Evolutionary conservation across 1,284 basidiomycete genomes (phyloP).

Genomic region (Leccinum griseonigrum): DNA sequence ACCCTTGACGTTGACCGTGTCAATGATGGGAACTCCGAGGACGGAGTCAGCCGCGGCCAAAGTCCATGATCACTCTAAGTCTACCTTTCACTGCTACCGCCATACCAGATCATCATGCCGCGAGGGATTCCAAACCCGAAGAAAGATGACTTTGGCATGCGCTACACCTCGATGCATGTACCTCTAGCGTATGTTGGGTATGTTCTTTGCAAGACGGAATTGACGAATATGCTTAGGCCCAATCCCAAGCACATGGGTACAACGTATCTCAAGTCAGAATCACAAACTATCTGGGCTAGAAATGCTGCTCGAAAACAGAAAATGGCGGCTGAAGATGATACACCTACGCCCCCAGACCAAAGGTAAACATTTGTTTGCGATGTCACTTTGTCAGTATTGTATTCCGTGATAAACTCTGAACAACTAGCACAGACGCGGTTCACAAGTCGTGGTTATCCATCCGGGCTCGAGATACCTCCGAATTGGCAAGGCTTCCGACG

Average conservation of each 20-base stretch:
- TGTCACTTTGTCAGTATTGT: slow-evolving; percentile 5
- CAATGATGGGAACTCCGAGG: too few relatives aligned
- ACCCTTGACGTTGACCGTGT: too few relatives aligned
- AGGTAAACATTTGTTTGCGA: slow-evolving; percentile 35
- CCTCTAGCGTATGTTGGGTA: slow-evolving; percentile 59
- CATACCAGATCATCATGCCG: slow-evolving; percentile 50
- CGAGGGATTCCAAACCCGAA: slow-evolving; percentile 76
- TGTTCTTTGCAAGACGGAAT: slow-evolving; percentile 6
- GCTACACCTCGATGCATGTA: slow-evolving; percentile 77
- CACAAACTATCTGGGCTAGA: slow-evolving; percentile 68
- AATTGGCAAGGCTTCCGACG: slow-evolving; percentile 89
- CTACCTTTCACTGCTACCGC: neutral
- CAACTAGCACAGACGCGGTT: slow-evolving; percentile 56
- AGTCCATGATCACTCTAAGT: neutral
- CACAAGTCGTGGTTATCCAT: slow-evolving; percentile 87
- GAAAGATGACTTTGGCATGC: slow-evolving; percentile 74
- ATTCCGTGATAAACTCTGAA: slow-evolving; percentile 21
- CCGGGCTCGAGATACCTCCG: slow-evolving; percentile 87
- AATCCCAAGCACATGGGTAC: slow-evolving; percentile 78
- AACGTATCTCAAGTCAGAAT: slow-evolving; percentile 68
- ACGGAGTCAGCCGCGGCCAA: neutral
- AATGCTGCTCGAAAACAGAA: slow-evolving; percentile 55
- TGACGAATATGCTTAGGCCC: slow-evolving; percentile 41
- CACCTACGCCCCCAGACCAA: slow-evolving; percentile 36
- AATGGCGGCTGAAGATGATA: slow-evolving; percentile 38